Base-by-base conservation (phyloP, 148 eudicot species). In the Polygonum maritimum region DNA sequence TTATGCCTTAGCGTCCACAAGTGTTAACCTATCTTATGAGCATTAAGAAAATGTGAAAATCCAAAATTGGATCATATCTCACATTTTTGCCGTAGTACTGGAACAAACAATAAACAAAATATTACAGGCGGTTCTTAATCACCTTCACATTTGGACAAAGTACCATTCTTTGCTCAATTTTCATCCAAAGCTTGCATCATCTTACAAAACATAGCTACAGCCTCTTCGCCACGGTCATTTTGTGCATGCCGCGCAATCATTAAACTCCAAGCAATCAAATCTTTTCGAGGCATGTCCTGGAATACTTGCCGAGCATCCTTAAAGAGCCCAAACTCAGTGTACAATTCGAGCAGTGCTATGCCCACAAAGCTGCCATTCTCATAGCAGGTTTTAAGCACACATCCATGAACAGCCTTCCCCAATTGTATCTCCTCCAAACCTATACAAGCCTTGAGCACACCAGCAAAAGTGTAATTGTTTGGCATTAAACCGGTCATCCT, bases 201-300 rank as follows among this genome's bases (percentile, higher is more conserved):
- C 75, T 78, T 80, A 76, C 76, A 80, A 80, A 87, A 94, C 58
- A 91, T 73, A 49, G 80, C 76, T 72, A 91, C 40, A 40, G 98
- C 97, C 65, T 83, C 87, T 74, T 84, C 80, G 81, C 87, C 83
- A 60, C 74, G 83, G 80, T 83, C 82, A 80, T 87, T 84, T 81
- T 94, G 98, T 3, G 98, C 85, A 81, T 85, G 90, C n/a, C 95
- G 83, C 12, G 95, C 54, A 79, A 94, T 88, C 93, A 94, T 85
- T 81, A 91, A 90, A 80, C 95, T 94, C 97, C 97, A 94, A 35
- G 91, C 76, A 38, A 94, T 81, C 75, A 91, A 90, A 85, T 87
- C 89, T 75, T 81, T 81, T 52, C 82, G 84, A 0, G 93, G 90
- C 78, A 91, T 84, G 76, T 80, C 91, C 76, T 90, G 89, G 77